Base-by-base conservation (phyloP, 768 basidiomycete genomes). In the Termitomyces heimii region DNA sequence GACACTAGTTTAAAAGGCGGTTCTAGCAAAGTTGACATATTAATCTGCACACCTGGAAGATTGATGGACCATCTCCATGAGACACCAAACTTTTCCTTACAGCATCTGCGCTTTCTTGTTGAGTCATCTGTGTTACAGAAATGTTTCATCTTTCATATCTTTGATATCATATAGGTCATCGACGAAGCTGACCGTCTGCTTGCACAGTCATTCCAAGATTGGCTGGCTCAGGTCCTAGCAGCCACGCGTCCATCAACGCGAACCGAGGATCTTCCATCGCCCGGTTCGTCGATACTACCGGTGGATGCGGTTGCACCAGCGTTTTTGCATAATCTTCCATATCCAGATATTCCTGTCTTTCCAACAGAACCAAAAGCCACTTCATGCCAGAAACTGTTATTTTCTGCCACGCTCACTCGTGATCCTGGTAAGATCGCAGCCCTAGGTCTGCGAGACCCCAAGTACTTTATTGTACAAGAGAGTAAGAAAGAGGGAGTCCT, bases 131-230 rank as follows among this genome's bases (percentile, higher is more conserved):
- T 5, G 29, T 31, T 39, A 49, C 24, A 26, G 40, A 28, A 20
- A 32, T 54, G 9, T 37, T 53, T 47, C 4, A 20, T 3, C 2
- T 24, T 26, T 52, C 16, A n/a, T n/a, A 20, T 47, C 47, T 10
- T 24, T 39, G 13, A 55, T 40, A n/a, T n/a, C n/a, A n/a, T n/a
- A 10, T 57, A 96, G 94, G 86, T 98, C 29, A 92, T 99, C 55
- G 97, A 99, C 69, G 97, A 99, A 73, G 97, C 97, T 0, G 97
- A 99, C 67, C 83, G 94, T n/a, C 79, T 99, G 0, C 79, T 99
- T 9, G 88, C 90, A 10, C 94, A 98, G 68, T 93, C 92, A 1
- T 98, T 97, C 73, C 94, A 98, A 70, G 91, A 93, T 67, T 99
- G 95, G 96, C 75, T 98, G 3, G 81, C 82, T 6, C 85, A 86